These are phyloP conservation scores for Hypoxylon sp. DNA, from an alignment of 2,329 filamentous ascomycete species.

Conservation along the genomic window DNA sequence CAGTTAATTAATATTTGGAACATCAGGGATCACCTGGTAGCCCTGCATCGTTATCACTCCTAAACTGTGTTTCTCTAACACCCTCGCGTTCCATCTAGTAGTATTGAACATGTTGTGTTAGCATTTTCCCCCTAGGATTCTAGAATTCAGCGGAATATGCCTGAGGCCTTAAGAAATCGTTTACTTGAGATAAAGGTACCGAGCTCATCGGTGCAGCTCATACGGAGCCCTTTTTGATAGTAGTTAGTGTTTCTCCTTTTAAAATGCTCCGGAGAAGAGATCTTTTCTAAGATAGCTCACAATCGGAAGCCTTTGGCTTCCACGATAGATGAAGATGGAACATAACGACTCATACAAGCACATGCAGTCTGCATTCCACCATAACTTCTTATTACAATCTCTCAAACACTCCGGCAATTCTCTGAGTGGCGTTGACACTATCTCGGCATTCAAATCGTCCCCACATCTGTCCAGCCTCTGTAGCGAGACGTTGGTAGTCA, in stretches of 20 bases:
- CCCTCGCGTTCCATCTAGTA: slow-evolving; percentile 47
- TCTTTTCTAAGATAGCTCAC: neutral
- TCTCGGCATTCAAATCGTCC: slow-evolving; percentile 58
- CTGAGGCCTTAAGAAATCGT: too few species aligned
- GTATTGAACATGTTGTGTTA: too few species aligned
- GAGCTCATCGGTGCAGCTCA: slow-evolving; percentile 41
- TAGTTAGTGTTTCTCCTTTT: neutral
- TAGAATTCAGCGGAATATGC: too few species aligned
- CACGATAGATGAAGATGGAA: neutral
- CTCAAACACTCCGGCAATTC: slow-evolving; percentile 38
- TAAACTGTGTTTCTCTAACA: slow-evolving; percentile 44
- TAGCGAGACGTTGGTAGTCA: slow-evolving; percentile 60
- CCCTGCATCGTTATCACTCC: slow-evolving; percentile 42
- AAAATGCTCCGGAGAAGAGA: neutral
- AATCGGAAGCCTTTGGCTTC: neutral
- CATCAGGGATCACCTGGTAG: too few species aligned
- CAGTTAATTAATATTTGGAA: too few species aligned
- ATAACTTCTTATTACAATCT: slow-evolving; percentile 36
- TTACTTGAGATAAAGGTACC: slow-evolving; percentile 37
- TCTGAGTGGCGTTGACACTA: slow-evolving; percentile 42
- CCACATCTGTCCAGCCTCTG: slow-evolving; percentile 58
- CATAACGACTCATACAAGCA: neutral
- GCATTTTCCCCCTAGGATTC: too few species aligned
- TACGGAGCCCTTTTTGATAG: slow-evolving; percentile 37
- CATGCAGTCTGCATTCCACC: slow-evolving; percentile 42